Base-by-base conservation (phyloP, 2,329 filamentous ascomycete genomes). In the Emmonsiellopsis sp. region DNA sequence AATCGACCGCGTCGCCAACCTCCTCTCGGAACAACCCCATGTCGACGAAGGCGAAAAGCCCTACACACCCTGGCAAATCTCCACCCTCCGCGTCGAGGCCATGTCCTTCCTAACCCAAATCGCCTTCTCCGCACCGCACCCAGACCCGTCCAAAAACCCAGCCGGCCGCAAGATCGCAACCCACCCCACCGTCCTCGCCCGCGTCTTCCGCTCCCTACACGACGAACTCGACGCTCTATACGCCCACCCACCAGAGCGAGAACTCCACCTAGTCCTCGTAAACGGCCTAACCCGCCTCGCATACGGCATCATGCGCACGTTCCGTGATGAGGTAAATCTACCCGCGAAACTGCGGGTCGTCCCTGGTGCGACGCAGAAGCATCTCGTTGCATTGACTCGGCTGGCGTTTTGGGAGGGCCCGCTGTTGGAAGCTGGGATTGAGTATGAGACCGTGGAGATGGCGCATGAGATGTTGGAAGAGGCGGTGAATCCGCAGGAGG, bases 371-470 rank as follows among this genome's bases (percentile, higher is more conserved):
- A 81, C 82, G 50, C 89, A 95, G 63, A 89, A 90, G 51, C 92
- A 94, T 63, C 75, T 94, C 1, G 80, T 96, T 8, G 83, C 83
- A 2, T 73, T 98, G 44, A 90, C 89, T 0, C 75, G 92, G 42
- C 73, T 97, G n/a, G 89, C 88, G 0, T 96, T 95, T 67, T 85
- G 83, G 5, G 89, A 95, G 57, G 86, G 89, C 32, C 69, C 87
- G 7, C 79, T 93, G 9, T 77, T 94, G 31, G 90, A 96, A 69
- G 76, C 77, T 1, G 85, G 85, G 0, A 85, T 95, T 51, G 85
- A 87, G 37, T 81, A 85, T 31, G 87, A 89, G 58, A 88, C 89
- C 1, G 81, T 86, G 1, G 87, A 92, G 58, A 83, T 85, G 69
- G 92, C 93, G 3, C 85, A 92, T 61, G 83, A 87, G 63, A 75